Conservation (phyloP, 371 early-diverging fungal genomes). For the Rhizopus stolonifer region DNA sequence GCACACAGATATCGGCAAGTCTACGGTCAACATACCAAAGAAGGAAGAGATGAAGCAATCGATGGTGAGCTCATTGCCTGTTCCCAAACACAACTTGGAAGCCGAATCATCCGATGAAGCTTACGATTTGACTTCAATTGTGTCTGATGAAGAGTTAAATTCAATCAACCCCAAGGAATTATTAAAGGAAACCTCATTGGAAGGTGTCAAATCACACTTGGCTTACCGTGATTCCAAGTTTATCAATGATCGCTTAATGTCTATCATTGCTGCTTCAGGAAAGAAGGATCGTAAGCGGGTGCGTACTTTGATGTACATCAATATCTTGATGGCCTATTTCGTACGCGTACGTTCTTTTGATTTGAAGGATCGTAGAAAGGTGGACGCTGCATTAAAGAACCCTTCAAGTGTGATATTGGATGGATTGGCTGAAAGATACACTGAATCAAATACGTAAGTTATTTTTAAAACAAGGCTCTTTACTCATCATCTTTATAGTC, state of each 20-base stretch:
- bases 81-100: slow-evolving; percentile 70
- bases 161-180: slow-evolving; percentile 59
- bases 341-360: slow-evolving; percentile 46
- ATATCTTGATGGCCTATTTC: slow-evolving; percentile 69
- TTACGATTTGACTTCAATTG: slow-evolving; percentile 72
- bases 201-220: slow-evolving; percentile 36
- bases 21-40: slow-evolving; percentile 49
- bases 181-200: slow-evolving; percentile 42
- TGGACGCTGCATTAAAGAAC: slow-evolving; percentile 50
- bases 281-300: slow-evolving; percentile 64
- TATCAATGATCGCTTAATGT: slow-evolving; percentile 46
- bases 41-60: slow-evolving; percentile 52
- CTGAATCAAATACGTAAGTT: slow-evolving; percentile 54
- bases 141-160: slow-evolving; percentile 60
- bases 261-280: slow-evolving; percentile 46
- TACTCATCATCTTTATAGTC: slow-evolving; percentile 27
- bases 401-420: slow-evolving; percentile 64
- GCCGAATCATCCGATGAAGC: slow-evolving; percentile 69
- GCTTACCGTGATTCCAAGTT: slow-evolving; percentile 53
- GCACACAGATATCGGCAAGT: slow-evolving; percentile 58
- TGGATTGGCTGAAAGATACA: slow-evolving; percentile 65
- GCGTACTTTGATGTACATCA: slow-evolving; percentile 70
- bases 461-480: background rate
- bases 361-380: slow-evolving; percentile 54
- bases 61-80: slow-evolving; percentile 58